Percentiles rank a stretch among this genome's conserved stretches.
These are phyloP conservation scores for Saccharomycopsis capsularis DNA, from an alignment of 805 yeast species.

Conservation along the genomic window DNA sequence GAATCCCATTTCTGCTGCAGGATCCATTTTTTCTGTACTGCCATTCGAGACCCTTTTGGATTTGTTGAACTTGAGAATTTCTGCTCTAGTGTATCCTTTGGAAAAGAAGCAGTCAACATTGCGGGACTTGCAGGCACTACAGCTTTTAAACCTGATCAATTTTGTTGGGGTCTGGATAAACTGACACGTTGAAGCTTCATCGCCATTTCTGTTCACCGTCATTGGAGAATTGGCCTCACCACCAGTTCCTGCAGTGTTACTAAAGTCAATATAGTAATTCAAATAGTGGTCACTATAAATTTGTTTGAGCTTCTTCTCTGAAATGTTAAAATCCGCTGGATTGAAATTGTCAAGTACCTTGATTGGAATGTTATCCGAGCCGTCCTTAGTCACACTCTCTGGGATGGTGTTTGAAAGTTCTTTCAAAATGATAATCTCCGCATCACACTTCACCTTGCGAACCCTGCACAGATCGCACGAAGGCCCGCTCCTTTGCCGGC, in stretches of 20 bases:
- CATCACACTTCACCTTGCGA: slow-evolving; percentile 69
- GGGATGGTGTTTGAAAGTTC: slow-evolving; percentile 15
- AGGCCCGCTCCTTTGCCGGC: slow-evolving; percentile 63
- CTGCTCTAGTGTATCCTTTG: slow-evolving; percentile 61
- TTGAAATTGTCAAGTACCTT: slow-evolving; percentile 4
- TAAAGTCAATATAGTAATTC: not conserved
- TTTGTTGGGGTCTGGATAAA: slow-evolving; percentile 28
- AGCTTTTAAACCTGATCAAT: slow-evolving; percentile 44
- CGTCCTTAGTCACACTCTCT: not conserved
- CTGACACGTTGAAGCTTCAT: not conserved
- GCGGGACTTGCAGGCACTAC: slow-evolving; percentile 47
- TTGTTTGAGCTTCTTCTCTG: slow-evolving; percentile 4
- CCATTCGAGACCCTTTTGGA: slow-evolving; percentile 22
- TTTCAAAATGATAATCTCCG: slow-evolving; percentile 33
- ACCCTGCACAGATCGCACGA: slow-evolving; percentile 66
- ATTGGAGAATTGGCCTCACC: not conserved
- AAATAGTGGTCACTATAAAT: slow-evolving; percentile 7
- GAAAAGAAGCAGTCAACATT: slow-evolving; percentile 46
- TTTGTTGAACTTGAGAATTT: slow-evolving; percentile 37
- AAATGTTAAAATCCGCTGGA: slow-evolving; percentile 12
- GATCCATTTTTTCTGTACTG: not conserved
- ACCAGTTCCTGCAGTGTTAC: not conserved
- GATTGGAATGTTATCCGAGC: slow-evolving; percentile 1
- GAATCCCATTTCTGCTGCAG: not conserved
- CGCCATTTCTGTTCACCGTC: not conserved